A percentile compares a stretch with the other conserved stretches of the same genome.
These are phyloP conservation scores for Sclerotinia nivalis DNA, from an alignment of 2,329 filamentous ascomycete genomes.

Conservation along the genomic window DNA sequence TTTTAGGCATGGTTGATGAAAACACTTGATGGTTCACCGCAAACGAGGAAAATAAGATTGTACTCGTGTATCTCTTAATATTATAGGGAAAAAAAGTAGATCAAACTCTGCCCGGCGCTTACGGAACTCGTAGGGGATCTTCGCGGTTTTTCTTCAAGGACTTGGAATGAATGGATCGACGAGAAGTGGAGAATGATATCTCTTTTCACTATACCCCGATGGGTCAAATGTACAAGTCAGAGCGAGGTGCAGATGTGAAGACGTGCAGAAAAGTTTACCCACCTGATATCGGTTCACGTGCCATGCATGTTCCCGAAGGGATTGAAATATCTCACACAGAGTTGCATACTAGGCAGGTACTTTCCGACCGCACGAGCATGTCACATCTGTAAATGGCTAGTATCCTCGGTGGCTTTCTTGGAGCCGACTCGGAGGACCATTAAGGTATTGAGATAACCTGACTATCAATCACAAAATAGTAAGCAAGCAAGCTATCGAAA, in stretches of 20 bases:
- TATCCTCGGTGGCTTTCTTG: background rate
- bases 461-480: background rate
- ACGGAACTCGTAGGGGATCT: background rate
- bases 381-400: background rate
- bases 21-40: too few relatives aligned
- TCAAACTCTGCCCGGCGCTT: background rate
- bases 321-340: background rate
- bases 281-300: background rate
- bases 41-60: too few relatives aligned
- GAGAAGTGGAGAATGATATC: background rate
- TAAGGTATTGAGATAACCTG: background rate
- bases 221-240: background rate
- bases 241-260: background rate
- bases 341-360: background rate
- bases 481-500: background rate
- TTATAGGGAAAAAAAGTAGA: background rate
- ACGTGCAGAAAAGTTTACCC: background rate
- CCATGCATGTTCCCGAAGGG: background rate
- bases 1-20: too few relatives aligned
- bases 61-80: too few relatives aligned
- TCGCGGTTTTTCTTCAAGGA: background rate
- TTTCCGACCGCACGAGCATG: background rate
- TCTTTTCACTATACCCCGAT: background rate
- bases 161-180: background rate
- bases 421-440: background rate